Base-by-base conservation (phyloP, 352 stramenopile genomes). In the Globisporangium paroecandrum region DNA sequence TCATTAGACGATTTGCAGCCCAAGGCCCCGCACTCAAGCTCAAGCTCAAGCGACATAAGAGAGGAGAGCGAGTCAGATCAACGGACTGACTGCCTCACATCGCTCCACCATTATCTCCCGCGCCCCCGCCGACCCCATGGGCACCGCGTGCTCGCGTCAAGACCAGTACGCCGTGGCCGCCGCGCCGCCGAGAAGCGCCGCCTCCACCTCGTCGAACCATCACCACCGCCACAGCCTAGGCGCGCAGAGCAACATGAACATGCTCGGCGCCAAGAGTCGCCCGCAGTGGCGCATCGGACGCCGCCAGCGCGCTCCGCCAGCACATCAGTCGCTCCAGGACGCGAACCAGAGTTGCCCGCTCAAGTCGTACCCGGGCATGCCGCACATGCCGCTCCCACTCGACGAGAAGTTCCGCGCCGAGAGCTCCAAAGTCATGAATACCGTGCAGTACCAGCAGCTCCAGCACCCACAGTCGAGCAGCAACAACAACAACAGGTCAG, bases 81-180 rank as follows among this genome's bases (percentile, higher is more conserved):
- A 1, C 6, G 13, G 24, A 55, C 22, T 4, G 9, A n/a, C 47
- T 32, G 20, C 32, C 18, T 34, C 15, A 25, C 43, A 25, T 55
- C n/a, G 8, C 34, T 41, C 43, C 60, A n/a, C 25, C 27, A 22
- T 29, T 49, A 66, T 66, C 60, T 66, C 62, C 49, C 43, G 34
- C 34, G 20, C 32, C 60, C 15, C 38, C 55, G 46, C 12, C 56
- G n/a, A 51, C 13, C 53, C 27, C 27, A 85, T 85, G 77, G 77
- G 78, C 53, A 75, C 65, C 32, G 66, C 70, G 27, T 81, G 74
- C 72, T 83, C 78, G 25, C 76, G 69, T n/a, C 66, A 81, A 29
- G 62, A 79, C 58, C 73, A 66, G 55, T 55, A 62, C 54, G 65
- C 66, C 24, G 51, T 67, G 36, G 47, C 65, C 22, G 51, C 60